Evolutionary conservation across 164 flowering plant genomes (phyloP).

Genomic region (Kingdonia uniflora): DNA sequence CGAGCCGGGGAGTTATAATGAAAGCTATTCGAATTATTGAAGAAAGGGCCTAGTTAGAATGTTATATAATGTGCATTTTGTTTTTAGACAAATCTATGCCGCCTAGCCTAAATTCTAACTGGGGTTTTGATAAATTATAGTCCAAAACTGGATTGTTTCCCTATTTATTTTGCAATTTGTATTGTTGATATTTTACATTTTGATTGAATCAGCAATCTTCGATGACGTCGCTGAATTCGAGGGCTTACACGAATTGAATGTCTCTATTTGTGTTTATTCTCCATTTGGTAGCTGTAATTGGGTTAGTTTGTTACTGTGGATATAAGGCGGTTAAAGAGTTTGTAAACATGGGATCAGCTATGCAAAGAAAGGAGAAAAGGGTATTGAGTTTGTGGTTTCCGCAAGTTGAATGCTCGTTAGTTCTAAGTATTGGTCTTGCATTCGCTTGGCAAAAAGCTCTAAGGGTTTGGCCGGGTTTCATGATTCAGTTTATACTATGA

Average conservation of each 20-base stretch:
- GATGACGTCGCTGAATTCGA: conserved; percentile 44
- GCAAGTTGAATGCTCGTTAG: conserved; percentile 63
- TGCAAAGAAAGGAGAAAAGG: conserved; percentile 32
- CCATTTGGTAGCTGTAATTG: conserved; percentile 46
- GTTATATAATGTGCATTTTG: no score
- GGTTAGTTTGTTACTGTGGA: conserved; percentile 44
- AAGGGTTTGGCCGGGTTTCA: conserved; percentile 58
- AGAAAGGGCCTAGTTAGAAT: no score
- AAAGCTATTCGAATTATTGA: no score
- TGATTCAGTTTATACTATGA: conserved; percentile 72
- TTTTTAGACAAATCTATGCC: no score
- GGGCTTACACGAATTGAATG: conserved; percentile 50
- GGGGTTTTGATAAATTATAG: no score
- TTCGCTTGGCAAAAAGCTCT: conserved; percentile 70
- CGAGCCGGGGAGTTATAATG: neutral
- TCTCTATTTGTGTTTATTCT: conserved; percentile 51
- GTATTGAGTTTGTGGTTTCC: conserved; percentile 48
- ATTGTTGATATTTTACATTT: neutral
- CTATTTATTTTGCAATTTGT: no score
- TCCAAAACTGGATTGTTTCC: no score
- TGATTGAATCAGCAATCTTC: conserved; percentile 27
- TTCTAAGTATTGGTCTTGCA: conserved; percentile 61
- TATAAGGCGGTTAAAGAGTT: conserved; percentile 60
- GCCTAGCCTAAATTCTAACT: no score
- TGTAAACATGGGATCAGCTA: conserved; percentile 16